phyloP scores from a whole-genome alignment of 345 rosid species.

The Raphanus raphanistrum region DNA sequence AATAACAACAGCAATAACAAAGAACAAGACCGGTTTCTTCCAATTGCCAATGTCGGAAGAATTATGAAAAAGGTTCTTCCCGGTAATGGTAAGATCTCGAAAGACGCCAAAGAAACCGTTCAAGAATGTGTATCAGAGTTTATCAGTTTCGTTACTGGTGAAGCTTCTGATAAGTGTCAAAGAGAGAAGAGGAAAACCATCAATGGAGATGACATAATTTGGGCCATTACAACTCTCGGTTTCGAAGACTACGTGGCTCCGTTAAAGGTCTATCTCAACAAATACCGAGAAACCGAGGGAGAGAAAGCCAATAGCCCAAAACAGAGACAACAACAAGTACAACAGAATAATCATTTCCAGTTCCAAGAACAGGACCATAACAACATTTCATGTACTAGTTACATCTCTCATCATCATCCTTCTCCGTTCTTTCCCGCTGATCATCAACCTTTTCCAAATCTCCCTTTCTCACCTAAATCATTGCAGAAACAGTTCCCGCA shows the following conservation, averaged over 20 bases:
- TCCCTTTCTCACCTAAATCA: constrained; percentile 58
- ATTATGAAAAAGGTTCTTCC: constrained; percentile 77
- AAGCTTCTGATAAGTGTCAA: constrained; percentile 74
- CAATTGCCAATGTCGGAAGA: constrained; percentile 74
- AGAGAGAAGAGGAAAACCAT: constrained; percentile 71
- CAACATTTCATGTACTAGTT: constrained; percentile 38
- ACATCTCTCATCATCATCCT: constrained; percentile 43
- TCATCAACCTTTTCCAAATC: constrained; percentile 52
- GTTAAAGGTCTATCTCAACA: constrained; percentile 53
- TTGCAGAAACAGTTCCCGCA: constrained; percentile 60
- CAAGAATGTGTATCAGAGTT: constrained; percentile 81
- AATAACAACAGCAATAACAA: constrained; percentile 33
- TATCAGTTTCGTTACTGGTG: constrained; percentile 72
- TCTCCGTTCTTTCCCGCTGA: constrained; percentile 41
- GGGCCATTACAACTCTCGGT: constrained; percentile 75
- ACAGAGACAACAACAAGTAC: constrained; percentile 43
- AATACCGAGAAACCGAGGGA: constrained; percentile 65
- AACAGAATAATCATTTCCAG: constrained; percentile 33
- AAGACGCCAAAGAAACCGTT: constrained; percentile 70
- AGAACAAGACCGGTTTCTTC: constrained; percentile 72
- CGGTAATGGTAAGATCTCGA: constrained; percentile 63
- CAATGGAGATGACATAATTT: constrained; percentile 72
- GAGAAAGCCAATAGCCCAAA: constrained; percentile 63
- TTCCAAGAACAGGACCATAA: constrained; percentile 40
- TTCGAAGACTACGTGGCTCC: constrained; percentile 67